phyloP scores from a whole-genome alignment of 2,329 filamentous ascomycete genomes.

The Chaetomium olivaceum region DNA sequence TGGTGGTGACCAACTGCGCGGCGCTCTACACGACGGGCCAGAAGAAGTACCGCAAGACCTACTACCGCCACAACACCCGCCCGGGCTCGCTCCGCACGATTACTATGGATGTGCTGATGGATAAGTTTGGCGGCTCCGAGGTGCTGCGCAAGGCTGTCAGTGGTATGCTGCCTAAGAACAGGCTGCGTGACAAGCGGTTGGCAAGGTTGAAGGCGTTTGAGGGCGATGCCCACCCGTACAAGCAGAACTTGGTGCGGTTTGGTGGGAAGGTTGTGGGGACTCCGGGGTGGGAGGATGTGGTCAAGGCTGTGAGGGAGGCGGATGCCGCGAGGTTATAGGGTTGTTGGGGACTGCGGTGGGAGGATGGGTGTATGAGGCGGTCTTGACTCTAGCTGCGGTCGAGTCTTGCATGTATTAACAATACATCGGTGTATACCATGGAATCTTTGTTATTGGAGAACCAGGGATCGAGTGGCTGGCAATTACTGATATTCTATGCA shows the following conservation, averaged over 20 bases:
- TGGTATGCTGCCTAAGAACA: conserved; percentile 98
- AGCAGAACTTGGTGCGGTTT: conserved; percentile 79
- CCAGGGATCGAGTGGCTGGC: too few relatives aligned
- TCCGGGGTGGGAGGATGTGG: conserved; percentile 55
- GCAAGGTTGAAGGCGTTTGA: conserved; percentile 94
- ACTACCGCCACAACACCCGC: conserved; percentile 91
- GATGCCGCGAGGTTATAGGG: conserved; percentile 53
- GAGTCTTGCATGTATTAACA: conserved; percentile 19
- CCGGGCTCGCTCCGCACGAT: conserved; percentile 85
- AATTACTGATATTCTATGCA: background rate
- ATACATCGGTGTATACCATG: conserved; percentile 11
- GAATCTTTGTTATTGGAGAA: background rate
- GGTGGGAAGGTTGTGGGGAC: conserved; percentile 58
- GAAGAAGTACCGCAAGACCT: conserved; percentile 91
- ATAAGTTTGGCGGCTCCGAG: conserved; percentile 90
- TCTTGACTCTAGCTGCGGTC: conserved; percentile 2
- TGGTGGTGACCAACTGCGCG: conserved; percentile 87
- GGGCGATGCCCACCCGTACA: conserved; percentile 87
- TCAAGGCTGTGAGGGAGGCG: conserved; percentile 51
- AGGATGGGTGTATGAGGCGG: conserved; percentile 1
- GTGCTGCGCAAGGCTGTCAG: conserved; percentile 87
- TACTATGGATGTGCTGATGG: conserved; percentile 93
- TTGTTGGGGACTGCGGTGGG: background rate
- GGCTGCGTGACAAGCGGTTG: conserved; percentile 82
- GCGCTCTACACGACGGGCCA: conserved; percentile 85